phyloP scores from a whole-genome alignment of 1,284 basidiomycete genomes.

The Thecaphora thlaspeos region DNA sequence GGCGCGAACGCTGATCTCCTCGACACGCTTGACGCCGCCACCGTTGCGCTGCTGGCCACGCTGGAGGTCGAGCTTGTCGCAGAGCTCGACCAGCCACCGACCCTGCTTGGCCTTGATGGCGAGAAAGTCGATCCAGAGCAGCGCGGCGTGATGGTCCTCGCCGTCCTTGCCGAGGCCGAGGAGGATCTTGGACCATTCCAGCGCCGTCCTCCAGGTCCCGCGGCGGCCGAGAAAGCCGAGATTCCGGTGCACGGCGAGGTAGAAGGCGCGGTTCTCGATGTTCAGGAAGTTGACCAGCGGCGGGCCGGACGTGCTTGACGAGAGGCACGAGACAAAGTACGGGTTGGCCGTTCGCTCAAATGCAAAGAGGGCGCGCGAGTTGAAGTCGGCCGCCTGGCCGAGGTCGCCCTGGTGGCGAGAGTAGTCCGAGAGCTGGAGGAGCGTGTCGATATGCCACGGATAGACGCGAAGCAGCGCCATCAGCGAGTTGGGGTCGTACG shows the following conservation, averaged over 20 bases:
- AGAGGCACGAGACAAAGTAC: constrained; percentile 44
- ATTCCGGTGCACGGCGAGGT: constrained; percentile 50
- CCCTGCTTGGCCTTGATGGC: constrained; percentile 50
- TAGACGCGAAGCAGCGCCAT: constrained; percentile 47
- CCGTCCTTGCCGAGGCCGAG: constrained; percentile 40
- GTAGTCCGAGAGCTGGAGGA: constrained; percentile 52
- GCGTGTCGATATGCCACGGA: constrained; percentile 56
- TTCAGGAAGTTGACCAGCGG: constrained; percentile 46
- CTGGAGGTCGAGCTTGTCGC: constrained; percentile 37
- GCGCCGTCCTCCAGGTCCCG: constrained; percentile 55
- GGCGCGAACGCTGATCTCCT: constrained; percentile 25
- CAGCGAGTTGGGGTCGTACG: constrained; percentile 49
- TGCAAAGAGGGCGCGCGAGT: constrained; percentile 52
- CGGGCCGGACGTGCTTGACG: constrained; percentile 39
- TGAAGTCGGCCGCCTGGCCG: constrained; percentile 53
- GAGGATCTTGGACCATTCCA: constrained; percentile 55
- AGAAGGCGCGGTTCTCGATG: constrained; percentile 53
- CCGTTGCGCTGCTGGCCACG: constrained; percentile 5
- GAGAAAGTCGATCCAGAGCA: constrained; percentile 57
- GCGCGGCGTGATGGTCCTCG: constrained; percentile 51
- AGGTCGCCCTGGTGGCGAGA: constrained; percentile 55
- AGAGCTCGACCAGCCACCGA: constrained; percentile 47
- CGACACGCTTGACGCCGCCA: constrained; percentile 9
- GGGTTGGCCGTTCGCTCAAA: constrained; percentile 49
- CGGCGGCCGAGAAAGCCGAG: constrained; percentile 48